Conservation (phyloP, 345 rosid genomes). For the Lumnitzera littorea region DNA sequence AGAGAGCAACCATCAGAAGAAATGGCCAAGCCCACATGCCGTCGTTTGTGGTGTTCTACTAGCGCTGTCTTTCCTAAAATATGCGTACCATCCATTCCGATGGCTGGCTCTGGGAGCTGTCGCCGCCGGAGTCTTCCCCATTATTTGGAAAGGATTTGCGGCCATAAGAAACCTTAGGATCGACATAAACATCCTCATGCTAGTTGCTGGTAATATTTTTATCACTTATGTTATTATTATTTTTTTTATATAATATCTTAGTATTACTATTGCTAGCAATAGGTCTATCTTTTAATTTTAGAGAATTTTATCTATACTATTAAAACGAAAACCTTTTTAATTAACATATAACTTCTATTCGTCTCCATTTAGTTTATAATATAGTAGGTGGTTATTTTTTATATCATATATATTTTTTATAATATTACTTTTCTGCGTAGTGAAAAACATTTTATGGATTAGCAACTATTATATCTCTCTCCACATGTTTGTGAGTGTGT, state of each 20-base stretch:
- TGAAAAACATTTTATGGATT: too few species aligned
- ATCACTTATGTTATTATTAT: background rate
- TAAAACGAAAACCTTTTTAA: too few species aligned
- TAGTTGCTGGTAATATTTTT: conserved; percentile 53
- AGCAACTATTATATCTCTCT: too few species aligned
- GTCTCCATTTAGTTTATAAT: too few species aligned
- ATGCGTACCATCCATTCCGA: conserved; percentile 42
- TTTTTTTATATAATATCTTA: background rate
- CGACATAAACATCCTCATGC: conserved; percentile 62
- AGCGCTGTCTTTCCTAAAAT: conserved; percentile 47
- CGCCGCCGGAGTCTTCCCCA: conserved; percentile 49
- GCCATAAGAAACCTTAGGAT: conserved; percentile 42
- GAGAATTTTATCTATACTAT: too few species aligned
- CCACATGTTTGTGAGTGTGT: too few species aligned
- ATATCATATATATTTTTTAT: too few species aligned
- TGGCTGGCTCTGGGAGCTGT: conserved; percentile 81
- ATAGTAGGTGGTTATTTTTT: too few species aligned
- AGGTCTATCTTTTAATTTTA: too few species aligned
- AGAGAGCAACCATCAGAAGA: conserved; percentile 35
- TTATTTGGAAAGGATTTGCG: conserved; percentile 38
- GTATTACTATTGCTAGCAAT: too few species aligned
- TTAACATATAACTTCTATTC: too few species aligned
- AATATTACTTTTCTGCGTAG: too few species aligned
- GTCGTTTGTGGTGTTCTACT: conserved; percentile 53
- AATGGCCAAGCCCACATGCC: conserved; percentile 88